Evolutionary conservation across 2,329 filamentous ascomycete species (phyloP).

Genomic region (Calcarisporium arbuscula): DNA sequence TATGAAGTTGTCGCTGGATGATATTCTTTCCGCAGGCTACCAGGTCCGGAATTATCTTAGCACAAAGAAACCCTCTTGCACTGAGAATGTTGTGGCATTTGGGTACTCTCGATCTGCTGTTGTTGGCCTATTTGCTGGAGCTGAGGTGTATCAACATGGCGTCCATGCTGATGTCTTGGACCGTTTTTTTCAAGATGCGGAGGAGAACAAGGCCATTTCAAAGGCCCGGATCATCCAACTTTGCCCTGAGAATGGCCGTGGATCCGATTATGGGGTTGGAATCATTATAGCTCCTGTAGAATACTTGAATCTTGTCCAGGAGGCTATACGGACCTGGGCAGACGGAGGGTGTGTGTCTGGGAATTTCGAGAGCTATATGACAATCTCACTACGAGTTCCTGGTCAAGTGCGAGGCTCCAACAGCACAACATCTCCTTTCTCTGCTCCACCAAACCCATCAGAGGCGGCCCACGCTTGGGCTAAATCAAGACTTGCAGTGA

Average conservation of each 20-base stretch:
- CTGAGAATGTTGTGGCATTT: conserved; percentile 10
- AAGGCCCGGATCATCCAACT: conserved; percentile 19
- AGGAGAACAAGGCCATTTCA: conserved; percentile 8
- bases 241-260: conserved; percentile 16
- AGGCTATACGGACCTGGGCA: conserved; percentile 16
- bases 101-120: conserved; percentile 10
- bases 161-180: conserved; percentile 11
- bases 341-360: conserved; percentile 15
- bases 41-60: conserved; percentile 5
- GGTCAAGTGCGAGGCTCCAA: conserved; percentile 7
- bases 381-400: conserved; percentile 13
- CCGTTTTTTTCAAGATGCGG: conserved; percentile 9
- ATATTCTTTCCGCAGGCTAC: conserved; percentile 3
- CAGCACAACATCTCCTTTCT: conserved; percentile 2
- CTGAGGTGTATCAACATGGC: conserved; percentile 16
- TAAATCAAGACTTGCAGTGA: conserved; percentile 7
- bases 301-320: conserved; percentile 21
- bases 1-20: conserved; percentile 1
- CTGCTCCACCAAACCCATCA: not conserved
- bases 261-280: conserved; percentile 21
- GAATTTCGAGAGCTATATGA: conserved; percentile 10
- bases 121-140: conserved; percentile 15
- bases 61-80: conserved; percentile 9
- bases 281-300: conserved; percentile 17
- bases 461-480: conserved; percentile 3